phyloP scores from a whole-genome alignment of 768 basidiomycete species.

The Sporobolomyces pararoseus region DNA sequence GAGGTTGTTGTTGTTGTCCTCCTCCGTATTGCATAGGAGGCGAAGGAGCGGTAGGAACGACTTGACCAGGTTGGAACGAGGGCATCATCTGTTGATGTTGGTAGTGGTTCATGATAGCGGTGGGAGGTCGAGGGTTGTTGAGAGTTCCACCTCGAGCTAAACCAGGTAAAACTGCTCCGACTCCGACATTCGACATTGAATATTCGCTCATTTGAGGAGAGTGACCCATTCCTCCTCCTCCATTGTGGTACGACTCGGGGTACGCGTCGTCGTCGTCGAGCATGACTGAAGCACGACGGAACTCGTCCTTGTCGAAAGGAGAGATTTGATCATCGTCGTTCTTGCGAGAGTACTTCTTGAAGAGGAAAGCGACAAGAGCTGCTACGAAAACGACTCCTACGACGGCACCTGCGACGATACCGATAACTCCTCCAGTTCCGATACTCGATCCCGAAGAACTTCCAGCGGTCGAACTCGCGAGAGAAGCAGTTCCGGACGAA shows the following conservation, averaged over 20 bases:
- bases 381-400: constrained; percentile 30
- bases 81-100: constrained; percentile 32
- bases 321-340: constrained; percentile 33
- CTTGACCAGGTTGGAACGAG: constrained; percentile 33
- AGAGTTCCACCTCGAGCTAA: constrained; percentile 29
- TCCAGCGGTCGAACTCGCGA: constrained; percentile 57
- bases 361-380: constrained; percentile 19
- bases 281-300: constrained; percentile 31
- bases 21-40: not conserved
- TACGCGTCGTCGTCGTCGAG: constrained; percentile 36
- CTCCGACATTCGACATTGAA: constrained; percentile 24
- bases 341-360: constrained; percentile 27
- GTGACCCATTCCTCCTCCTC: constrained; percentile 9
- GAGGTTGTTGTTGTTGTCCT: not conserved
- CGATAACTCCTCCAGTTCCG: constrained; percentile 55
- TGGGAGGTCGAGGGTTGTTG: constrained; percentile 31
- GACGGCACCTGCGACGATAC: constrained; percentile 34
- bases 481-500: constrained; percentile 14
- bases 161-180: constrained; percentile 25
- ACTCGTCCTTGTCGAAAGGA: constrained; percentile 41
- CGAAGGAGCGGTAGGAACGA: constrained; percentile 20
- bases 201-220: constrained; percentile 42
- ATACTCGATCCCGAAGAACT: constrained; percentile 60
- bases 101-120: constrained; percentile 32
- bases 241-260: not conserved